These are phyloP conservation scores for Tulasnella sp. DNA, from an alignment of 768 basidiomycete genomes.

Conservation along the genomic window DNA sequence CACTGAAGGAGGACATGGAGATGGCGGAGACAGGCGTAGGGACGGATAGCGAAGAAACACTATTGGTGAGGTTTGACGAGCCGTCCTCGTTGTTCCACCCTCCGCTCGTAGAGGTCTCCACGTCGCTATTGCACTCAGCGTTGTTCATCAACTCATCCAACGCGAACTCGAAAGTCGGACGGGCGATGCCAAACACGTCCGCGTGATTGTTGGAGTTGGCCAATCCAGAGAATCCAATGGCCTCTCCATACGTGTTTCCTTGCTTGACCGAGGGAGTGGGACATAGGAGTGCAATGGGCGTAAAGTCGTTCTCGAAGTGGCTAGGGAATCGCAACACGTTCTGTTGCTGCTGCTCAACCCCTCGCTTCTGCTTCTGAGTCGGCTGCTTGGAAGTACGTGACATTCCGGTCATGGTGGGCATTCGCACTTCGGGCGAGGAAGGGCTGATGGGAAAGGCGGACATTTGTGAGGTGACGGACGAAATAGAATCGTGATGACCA, in stretches of 20 bases:
- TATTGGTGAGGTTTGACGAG: conserved; percentile 7
- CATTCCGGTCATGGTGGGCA: background rate
- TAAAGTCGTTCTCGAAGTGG: conserved; percentile 64
- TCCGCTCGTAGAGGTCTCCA: conserved; percentile 1
- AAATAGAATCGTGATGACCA: conserved; percentile 34
- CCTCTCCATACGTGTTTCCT: conserved; percentile 69
- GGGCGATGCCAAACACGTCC: conserved; percentile 45
- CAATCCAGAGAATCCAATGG: conserved; percentile 28
- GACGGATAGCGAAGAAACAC: conserved; percentile 13
- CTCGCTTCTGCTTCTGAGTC: conserved; percentile 3
- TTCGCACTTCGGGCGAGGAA: conserved; percentile 11
- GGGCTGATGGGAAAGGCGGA: conserved; percentile 1
- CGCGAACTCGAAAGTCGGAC: conserved; percentile 77
- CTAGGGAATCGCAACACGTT: conserved; percentile 50
- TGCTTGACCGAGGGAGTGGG: conserved; percentile 49
- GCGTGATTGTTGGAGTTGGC: background rate
- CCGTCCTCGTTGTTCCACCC: background rate
- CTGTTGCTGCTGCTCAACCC: conserved; percentile 4
- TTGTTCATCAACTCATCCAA: conserved; percentile 68
- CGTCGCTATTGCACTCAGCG: conserved; percentile 28
- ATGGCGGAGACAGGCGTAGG: conserved; percentile 12
- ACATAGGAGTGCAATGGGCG: conserved; percentile 63
- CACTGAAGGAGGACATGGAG: conserved; percentile 11
- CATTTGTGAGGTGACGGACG: conserved; percentile 3
- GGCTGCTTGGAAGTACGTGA: background rate